phyloP scores from a whole-genome alignment of 352 stramenopile species.

The Albugo laibachii region DNA sequence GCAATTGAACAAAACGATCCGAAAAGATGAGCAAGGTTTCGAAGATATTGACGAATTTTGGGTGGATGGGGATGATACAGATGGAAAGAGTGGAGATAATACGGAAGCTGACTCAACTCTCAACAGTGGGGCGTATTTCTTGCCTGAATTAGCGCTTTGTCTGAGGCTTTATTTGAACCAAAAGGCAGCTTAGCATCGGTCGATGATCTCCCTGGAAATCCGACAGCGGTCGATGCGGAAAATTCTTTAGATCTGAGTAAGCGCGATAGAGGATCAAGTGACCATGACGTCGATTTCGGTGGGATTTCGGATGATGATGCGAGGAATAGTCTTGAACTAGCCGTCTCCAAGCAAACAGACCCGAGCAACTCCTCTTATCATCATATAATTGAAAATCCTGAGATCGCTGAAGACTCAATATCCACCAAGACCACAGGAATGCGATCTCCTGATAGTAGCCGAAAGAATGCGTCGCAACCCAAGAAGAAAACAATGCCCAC shows the following conservation, averaged over 20 bases:
- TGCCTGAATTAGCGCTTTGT: background rate
- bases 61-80: conserved; percentile 25
- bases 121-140: background rate
- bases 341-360: too few relatives aligned
- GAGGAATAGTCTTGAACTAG: too few relatives aligned
- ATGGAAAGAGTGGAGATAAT: conserved; percentile 1
- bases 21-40: conserved; percentile 58
- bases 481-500: too few relatives aligned
- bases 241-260: background rate
- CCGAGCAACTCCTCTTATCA: too few relatives aligned
- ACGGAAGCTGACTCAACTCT: background rate
- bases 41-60: conserved; percentile 80
- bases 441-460: too few relatives aligned
- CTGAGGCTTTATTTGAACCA: too few relatives aligned
- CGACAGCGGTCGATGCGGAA: background rate
- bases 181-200: too few relatives aligned
- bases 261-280: background rate
- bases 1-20: conserved; percentile 8
- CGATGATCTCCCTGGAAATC: background rate
- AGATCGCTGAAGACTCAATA: too few relatives aligned
- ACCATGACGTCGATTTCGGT: too few relatives aligned
- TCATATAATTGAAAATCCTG: background rate
- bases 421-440: too few relatives aligned
- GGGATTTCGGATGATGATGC: too few relatives aligned
- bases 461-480: too few relatives aligned